Conservation (phyloP, 2,329 filamentous ascomycete genomes). For the Plectosphaerella cucumerina region DNA sequence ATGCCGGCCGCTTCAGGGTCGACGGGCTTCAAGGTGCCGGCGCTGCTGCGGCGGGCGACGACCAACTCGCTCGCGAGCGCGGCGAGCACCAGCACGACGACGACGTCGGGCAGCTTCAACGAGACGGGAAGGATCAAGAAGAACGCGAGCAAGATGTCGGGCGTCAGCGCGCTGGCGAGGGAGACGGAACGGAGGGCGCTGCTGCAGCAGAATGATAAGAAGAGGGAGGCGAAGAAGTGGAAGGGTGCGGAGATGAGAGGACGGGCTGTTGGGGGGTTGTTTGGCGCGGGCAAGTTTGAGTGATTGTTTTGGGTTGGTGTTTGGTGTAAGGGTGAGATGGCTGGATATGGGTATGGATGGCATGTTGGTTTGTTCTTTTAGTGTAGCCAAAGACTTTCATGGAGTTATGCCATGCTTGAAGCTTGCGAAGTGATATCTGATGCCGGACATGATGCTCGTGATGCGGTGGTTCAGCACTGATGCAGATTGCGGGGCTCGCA, state of each 20-base stretch:
- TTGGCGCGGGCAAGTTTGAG: constrained; percentile 54
- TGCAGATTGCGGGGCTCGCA: no score
- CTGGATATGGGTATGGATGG: background rate
- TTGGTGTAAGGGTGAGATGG: background rate
- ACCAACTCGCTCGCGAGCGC: constrained; percentile 53
- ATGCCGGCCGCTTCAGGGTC: constrained; percentile 31
- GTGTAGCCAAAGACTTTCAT: no score
- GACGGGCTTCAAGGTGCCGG: constrained; percentile 61
- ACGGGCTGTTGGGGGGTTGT: constrained; percentile 53
- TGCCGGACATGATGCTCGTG: no score
- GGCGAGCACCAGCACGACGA: constrained; percentile 21
- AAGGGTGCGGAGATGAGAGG: constrained; percentile 53
- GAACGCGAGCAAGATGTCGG: constrained; percentile 55
- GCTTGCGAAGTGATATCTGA: no score
- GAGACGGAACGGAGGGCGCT: constrained; percentile 54
- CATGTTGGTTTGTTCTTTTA: no score
- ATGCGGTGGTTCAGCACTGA: no score
- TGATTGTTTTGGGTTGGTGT: constrained; percentile 15
- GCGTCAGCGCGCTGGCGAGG: constrained; percentile 56
- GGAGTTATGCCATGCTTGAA: no score
- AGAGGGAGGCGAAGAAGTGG: constrained; percentile 54
- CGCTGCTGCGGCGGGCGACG: constrained; percentile 69
- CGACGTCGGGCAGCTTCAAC: constrained; percentile 18
- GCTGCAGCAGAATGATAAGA: constrained; percentile 52
- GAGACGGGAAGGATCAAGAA: constrained; percentile 56